Conservation (phyloP, 164 flowering plant species). For the Vitis cinerea region DNA sequence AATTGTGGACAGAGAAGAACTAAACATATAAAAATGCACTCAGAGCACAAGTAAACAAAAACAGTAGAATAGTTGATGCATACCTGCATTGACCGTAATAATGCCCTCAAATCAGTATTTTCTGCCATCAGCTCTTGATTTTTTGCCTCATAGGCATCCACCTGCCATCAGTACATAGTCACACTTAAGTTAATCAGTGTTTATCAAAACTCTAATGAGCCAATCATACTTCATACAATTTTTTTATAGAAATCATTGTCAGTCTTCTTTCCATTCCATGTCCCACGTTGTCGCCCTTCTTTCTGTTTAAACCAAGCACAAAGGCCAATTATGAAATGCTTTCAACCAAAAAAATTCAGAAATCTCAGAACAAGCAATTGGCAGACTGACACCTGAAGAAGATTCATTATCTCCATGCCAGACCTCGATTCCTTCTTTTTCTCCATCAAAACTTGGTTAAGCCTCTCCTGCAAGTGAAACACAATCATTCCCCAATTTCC, state of each 20-base stretch:
- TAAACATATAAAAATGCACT: not conserved
- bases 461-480: slow-evolving; percentile 57
- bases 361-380: not conserved
- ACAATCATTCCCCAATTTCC: not conserved
- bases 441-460: slow-evolving; percentile 97
- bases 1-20: too few species aligned
- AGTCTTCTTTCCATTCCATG: slow-evolving; percentile 97
- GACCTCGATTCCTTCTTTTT: slow-evolving; percentile 98
- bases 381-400: slow-evolving; percentile 66
- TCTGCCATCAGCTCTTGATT: slow-evolving; percentile 93
- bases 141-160: slow-evolving; percentile 90
- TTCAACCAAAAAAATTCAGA: not conserved
- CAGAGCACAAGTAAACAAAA: not conserved
- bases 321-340: not conserved
- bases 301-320: slow-evolving; percentile 50
- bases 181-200: not conserved
- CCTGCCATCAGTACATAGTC: slow-evolving; percentile 39
- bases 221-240: slow-evolving; percentile 58
- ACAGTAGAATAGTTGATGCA: not conserved
- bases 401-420: slow-evolving; percentile 98
- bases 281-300: slow-evolving; percentile 99
- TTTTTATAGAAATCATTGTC: slow-evolving; percentile 92
- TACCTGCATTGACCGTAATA: slow-evolving; percentile 94
- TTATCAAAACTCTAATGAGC: slow-evolving; percentile 1
- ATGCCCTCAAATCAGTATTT: slow-evolving; percentile 86